These are phyloP conservation scores for Pleurotus giganteus DNA, from an alignment of 768 basidiomycete species.

Conservation along the genomic window DNA sequence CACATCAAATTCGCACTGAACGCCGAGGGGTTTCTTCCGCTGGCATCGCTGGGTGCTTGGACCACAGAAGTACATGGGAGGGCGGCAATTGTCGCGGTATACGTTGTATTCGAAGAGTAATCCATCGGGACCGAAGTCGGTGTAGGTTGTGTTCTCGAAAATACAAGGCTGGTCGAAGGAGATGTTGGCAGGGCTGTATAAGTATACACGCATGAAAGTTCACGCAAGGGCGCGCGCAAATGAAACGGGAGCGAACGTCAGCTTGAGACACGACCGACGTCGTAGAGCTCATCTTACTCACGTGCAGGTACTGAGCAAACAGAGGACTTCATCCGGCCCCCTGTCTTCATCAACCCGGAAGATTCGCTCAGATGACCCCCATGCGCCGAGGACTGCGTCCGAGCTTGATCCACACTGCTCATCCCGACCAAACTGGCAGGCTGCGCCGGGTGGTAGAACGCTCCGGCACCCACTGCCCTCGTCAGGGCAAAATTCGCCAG, in stretches of 20 bases:
- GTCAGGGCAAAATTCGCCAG: slow-evolving; percentile 64
- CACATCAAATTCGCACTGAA: slow-evolving; percentile 46
- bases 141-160: slow-evolving; percentile 51
- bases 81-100: slow-evolving; percentile 58
- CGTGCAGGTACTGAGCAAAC: slow-evolving; percentile 59
- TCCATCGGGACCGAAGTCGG: slow-evolving; percentile 38
- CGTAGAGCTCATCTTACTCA: too few species aligned
- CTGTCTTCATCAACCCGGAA: slow-evolving; percentile 19
- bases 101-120: slow-evolving; percentile 46
- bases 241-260: background rate
- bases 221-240: background rate
- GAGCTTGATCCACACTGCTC: slow-evolving; percentile 46
- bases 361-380: background rate
- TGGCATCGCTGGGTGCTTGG: slow-evolving; percentile 40
- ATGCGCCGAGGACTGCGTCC: slow-evolving; percentile 36
- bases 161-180: slow-evolving; percentile 51
- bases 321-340: slow-evolving; percentile 56
- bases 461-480: slow-evolving; percentile 56
- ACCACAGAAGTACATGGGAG: slow-evolving; percentile 55
- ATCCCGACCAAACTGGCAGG: slow-evolving; percentile 64
- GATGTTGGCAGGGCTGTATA: slow-evolving; percentile 51
- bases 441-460: slow-evolving; percentile 37
- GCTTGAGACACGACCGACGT: background rate
- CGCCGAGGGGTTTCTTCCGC: slow-evolving; percentile 38
- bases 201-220: background rate